Base-by-base conservation (phyloP, 2,329 filamentous ascomycete species). In the Botrytis paeoniae region DNA sequence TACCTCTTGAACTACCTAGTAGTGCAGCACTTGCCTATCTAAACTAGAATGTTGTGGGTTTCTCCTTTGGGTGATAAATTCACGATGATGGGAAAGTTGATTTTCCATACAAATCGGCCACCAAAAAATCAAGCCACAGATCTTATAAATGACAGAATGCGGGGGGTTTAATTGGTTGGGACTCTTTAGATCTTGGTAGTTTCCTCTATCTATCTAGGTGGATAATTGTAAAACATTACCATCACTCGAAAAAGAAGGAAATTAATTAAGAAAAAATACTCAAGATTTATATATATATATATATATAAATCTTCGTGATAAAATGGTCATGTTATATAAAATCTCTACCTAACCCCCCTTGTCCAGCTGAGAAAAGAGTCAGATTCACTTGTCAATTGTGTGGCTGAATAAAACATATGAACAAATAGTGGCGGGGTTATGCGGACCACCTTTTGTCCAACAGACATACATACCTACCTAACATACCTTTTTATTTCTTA, bases 31-130 rank as follows among this genome's bases (percentile, higher is more conserved):
- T 62, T 62, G 25, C 25, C 61, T 41, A 9, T 43, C 37, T 39
- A 29, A 32, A 41, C 1, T 2, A 29, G 22, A 32, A 35, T 14
- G 9, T 7, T 35, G 41, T 66, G 45, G 45, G 25, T 54, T 66
- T 39, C 22, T 39, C 48, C 4, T 78, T n/a, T 71, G 77, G 70
- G 60, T 65, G 35, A n/a, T 62, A 48, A 16, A 48, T 66, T 69
- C n/a, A 66, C 59, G 69, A 68, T 51, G 59, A 62, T 70, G 54
- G 29, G 43, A 61, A 71, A n/a, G 51, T 70, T 61, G 68, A n/a
- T n/a, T 45, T 60, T 43, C 41, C 37, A 60, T 35, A 4, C 68
- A 43, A 61, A 70, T 70, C 68, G 41, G 60, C 43, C 54, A 68
- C 62, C 65, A 32, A 51, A 57, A 29, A 25, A 25, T 41, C 18